Base-by-base conservation (phyloP, 1,284 basidiomycete species). In the Malassezia arunalokei region DNA sequence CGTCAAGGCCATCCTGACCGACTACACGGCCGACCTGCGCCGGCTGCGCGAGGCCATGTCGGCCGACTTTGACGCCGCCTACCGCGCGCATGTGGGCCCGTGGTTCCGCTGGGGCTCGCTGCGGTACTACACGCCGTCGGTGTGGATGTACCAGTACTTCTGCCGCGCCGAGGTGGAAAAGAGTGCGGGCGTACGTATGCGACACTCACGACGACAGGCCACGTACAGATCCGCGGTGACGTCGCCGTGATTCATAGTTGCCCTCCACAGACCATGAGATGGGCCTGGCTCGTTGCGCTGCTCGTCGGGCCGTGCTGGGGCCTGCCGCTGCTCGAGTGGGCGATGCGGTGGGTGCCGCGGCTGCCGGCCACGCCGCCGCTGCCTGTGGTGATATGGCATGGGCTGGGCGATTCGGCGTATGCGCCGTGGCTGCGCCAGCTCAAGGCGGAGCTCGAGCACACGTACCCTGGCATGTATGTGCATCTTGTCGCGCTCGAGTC, bases 361-460 rank as follows among this genome's bases (percentile, higher is more conserved):
- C 33, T 11, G 40, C 40, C 20, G 20, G 20, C 2, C 4, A 24
- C 20, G 43, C 14, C 44, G n/a, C 35, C 44, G 1, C 27, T 59
- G 31, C 65, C 64, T 8, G 60, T 95, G 37, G 91, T 94, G 32
- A 77, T 96, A 54, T 96, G 91, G 92, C 92, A 98, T 75, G 92
- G 92, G 6, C 78, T 96, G 40, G 90, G 86, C 76, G 79, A 80
- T 67, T 76, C 77, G 29, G 76, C 75, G 20, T 72, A 76, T 41
- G 75, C 75, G 1, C 60, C 72, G 7, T 75, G 75, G 8, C 75
- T 79, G 59, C 47, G 83, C 81, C 76, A 82, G 47, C 85, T 92
- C 65, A 79, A 81, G 47, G 74, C 77, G 2, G 75, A 80, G 56
- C 80, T 94, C 62, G 79, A 83, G 69, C 75, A 79, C 0, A 78